Percentiles rank a stretch among this genome's conserved stretches.
Conservation (phyloP, 495 filamentous ascomycete species). For the Neurospora sp. region DNA sequence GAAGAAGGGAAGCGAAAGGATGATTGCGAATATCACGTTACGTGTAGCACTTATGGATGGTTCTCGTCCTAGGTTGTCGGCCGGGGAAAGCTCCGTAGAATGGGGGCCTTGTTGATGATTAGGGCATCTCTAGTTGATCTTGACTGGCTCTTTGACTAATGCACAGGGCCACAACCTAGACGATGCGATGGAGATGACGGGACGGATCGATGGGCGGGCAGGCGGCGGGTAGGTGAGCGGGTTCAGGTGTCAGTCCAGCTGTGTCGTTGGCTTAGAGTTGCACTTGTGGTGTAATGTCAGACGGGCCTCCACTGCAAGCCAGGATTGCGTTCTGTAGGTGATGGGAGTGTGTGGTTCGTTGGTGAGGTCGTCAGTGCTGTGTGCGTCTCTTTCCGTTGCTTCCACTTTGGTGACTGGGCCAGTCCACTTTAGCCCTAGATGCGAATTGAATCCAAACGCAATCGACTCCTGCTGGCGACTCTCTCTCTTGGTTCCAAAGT, state of each 20-base stretch:
- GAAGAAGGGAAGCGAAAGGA: neutral
- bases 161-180: neutral
- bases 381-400: neutral
- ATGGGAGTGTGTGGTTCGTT: neutral
- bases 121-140: neutral
- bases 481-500: neutral
- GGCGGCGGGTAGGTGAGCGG: neutral
- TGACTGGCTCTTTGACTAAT: neutral
- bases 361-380: neutral
- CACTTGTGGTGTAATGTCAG: too few relatives aligned
- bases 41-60: neutral
- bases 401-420: too few relatives aligned
- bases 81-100: neutral
- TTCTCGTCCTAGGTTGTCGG: neutral
- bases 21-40: neutral
- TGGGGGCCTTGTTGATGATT: neutral
- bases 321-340: neutral
- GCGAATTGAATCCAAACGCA: neutral
- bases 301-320: neutral
- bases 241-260: neutral
- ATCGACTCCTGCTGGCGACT: too few relatives aligned
- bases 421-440: neutral
- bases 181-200: neutral
- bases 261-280: neutral
- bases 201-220: neutral